Conservation (phyloP, 192 early-diverging fungal species). For the Linnemannia elongata region DNA sequence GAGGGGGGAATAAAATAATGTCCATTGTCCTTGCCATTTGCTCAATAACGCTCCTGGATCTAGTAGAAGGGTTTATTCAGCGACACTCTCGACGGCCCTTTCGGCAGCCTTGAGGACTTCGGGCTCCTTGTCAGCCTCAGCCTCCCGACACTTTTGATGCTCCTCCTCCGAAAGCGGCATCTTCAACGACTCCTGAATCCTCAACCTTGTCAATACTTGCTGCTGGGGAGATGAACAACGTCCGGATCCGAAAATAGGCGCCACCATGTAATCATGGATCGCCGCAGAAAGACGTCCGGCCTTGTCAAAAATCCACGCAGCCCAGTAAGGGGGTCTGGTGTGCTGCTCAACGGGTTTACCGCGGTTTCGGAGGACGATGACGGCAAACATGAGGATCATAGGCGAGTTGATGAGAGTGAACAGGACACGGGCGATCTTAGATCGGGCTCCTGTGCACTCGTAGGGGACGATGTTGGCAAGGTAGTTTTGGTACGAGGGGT, state of each 20-base stretch:
- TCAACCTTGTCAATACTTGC: conserved; percentile 9
- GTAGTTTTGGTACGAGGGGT: conserved; percentile 42
- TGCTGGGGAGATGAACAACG: conserved; percentile 19
- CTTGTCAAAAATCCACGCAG: conserved; percentile 34
- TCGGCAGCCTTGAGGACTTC: conserved; percentile 6
- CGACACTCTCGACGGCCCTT: conserved; percentile 7
- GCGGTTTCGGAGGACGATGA: conserved; percentile 10
- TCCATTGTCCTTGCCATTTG: too few relatives aligned
- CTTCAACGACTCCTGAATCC: conserved; percentile 13
- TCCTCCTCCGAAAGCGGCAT: not conserved
- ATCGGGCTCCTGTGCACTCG: conserved; percentile 19
- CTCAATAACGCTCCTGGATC: too few relatives aligned
- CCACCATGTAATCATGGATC: conserved; percentile 17
- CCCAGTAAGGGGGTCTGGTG: conserved; percentile 30
- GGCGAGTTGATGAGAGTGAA: conserved; percentile 12
- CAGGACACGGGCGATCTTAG: conserved; percentile 27
- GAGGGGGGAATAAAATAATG: too few relatives aligned
- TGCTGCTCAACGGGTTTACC: conserved; percentile 16
- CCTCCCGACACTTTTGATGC: conserved; percentile 13
- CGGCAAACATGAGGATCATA: conserved; percentile 21
- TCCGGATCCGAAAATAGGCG: conserved; percentile 40
- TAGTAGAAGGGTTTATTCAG: not conserved
- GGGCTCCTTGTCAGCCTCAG: not conserved
- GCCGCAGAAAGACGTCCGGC: conserved; percentile 3
- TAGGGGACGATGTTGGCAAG: conserved; percentile 41